These are phyloP conservation scores for Hanseniaspora pseudoguilliermondii DNA, from an alignment of 805 yeast species.

Conservation along the genomic window DNA sequence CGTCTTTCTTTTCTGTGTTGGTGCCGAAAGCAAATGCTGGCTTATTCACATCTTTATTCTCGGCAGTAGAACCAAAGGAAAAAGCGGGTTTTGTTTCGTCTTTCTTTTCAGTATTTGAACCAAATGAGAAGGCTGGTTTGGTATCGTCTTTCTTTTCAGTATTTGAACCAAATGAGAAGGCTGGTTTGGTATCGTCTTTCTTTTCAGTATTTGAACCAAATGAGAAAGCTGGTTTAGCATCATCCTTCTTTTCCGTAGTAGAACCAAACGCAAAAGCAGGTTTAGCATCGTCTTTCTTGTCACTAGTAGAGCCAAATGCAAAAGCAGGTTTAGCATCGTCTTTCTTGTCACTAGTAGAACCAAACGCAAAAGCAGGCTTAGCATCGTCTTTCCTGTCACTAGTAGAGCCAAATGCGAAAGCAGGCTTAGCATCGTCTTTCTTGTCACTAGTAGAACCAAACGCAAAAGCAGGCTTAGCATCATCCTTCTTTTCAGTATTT, in stretches of 20 bases:
- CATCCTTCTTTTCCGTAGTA: background rate
- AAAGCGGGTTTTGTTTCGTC: background rate
- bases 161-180: background rate
- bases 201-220: slow-evolving; percentile 5
- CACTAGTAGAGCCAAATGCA: background rate
- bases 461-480: background rate
- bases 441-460: background rate
- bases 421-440: background rate
- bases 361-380: background rate
- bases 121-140: background rate
- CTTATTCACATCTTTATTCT: slow-evolving; percentile 2
- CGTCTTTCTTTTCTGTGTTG: background rate
- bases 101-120: background rate
- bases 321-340: background rate
- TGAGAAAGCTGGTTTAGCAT: slow-evolving; percentile 8
- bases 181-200: background rate
- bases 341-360: background rate
- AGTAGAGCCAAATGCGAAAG: background rate
- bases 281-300: slow-evolving; percentile 3
- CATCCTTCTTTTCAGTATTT: background rate
- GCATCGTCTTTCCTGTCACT: background rate
- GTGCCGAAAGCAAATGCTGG: slow-evolving; percentile 16
- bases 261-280: slow-evolving; percentile 16
- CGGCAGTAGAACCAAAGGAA: background rate
- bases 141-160: background rate